phyloP scores from a whole-genome alignment of 352 stramenopile species.

The Globisporangium mamillatum region DNA sequence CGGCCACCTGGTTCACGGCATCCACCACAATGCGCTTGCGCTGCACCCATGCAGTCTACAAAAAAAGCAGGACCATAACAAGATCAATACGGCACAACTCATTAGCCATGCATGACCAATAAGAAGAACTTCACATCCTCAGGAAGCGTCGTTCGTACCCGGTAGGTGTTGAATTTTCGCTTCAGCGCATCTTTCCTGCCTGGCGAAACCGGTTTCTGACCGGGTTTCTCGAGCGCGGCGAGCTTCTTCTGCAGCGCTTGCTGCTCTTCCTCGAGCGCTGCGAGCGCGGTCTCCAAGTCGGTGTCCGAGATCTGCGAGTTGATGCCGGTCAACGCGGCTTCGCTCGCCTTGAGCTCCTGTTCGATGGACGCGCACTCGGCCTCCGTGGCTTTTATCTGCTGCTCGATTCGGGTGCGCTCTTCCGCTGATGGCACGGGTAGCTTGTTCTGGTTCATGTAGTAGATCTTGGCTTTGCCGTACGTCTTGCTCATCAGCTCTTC shows the following conservation, averaged over 20 bases:
- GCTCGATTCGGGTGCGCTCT: slow-evolving; percentile 38
- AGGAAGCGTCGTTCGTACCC: slow-evolving; percentile 28
- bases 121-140: background rate
- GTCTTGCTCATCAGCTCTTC: slow-evolving; percentile 65
- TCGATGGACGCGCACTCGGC: slow-evolving; percentile 45
- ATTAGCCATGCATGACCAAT: background rate
- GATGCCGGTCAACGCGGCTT: slow-evolving; percentile 41
- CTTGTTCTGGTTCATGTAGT: slow-evolving; percentile 79
- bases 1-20: slow-evolving; percentile 70
- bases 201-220: slow-evolving; percentile 44
- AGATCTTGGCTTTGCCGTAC: slow-evolving; percentile 83
- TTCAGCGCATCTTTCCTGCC: slow-evolving; percentile 62
- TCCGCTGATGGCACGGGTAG: slow-evolving; percentile 53
- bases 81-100: background rate
- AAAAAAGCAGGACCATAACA: background rate
- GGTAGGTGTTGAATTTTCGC: slow-evolving; percentile 60
- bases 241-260: slow-evolving; percentile 43
- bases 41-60: slow-evolving; percentile 62
- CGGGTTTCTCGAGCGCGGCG: slow-evolving; percentile 38
- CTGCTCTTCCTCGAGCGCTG: slow-evolving; percentile 41
- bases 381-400: slow-evolving; percentile 49
- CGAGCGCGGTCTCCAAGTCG: slow-evolving; percentile 51
- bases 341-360: slow-evolving; percentile 54
- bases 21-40: slow-evolving; percentile 81
- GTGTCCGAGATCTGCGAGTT: slow-evolving; percentile 66